These are phyloP conservation scores for Aspergillus clavatus DNA, from an alignment of 2,329 filamentous ascomycete genomes.

Conservation along the genomic window DNA sequence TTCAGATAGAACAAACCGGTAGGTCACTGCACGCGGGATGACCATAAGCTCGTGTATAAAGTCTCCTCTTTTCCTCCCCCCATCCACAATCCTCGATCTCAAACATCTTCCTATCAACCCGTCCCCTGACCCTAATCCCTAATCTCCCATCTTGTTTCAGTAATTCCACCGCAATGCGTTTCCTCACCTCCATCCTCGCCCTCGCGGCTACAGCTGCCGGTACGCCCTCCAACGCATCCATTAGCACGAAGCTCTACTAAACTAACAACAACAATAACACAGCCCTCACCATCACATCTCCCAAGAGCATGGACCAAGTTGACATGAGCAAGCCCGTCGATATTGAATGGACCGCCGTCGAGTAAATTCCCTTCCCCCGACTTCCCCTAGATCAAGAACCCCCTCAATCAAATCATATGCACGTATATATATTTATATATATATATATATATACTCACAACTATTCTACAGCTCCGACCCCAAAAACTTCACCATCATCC, in stretches of 20 bases:
- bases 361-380: constrained; percentile 17
- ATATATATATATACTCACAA: too few relatives aligned
- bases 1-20: too few relatives aligned
- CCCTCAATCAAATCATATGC: too few relatives aligned
- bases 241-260: neutral
- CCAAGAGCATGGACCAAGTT: constrained; percentile 27
- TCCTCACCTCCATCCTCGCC: constrained; percentile 22
- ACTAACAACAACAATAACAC: too few relatives aligned
- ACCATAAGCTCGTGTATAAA: too few relatives aligned
- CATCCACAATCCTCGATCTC: too few relatives aligned
- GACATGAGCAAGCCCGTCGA: constrained; percentile 31
- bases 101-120: too few relatives aligned
- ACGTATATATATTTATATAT: too few relatives aligned
- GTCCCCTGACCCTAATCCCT: too few relatives aligned
- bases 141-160: too few relatives aligned
- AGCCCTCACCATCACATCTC: constrained; percentile 35
- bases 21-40: too few relatives aligned
- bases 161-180: constrained; percentile 22
- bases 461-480: constrained; percentile 33
- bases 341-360: constrained; percentile 38
- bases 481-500: constrained; percentile 35
- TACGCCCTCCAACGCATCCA: constrained; percentile 11
- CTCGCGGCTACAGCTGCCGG: constrained; percentile 27
- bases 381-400: neutral
- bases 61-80: too few relatives aligned